These are phyloP conservation scores for Leishmania braziliensis DNA, from an alignment of 208 protist genomes.

Conservation along the genomic window DNA sequence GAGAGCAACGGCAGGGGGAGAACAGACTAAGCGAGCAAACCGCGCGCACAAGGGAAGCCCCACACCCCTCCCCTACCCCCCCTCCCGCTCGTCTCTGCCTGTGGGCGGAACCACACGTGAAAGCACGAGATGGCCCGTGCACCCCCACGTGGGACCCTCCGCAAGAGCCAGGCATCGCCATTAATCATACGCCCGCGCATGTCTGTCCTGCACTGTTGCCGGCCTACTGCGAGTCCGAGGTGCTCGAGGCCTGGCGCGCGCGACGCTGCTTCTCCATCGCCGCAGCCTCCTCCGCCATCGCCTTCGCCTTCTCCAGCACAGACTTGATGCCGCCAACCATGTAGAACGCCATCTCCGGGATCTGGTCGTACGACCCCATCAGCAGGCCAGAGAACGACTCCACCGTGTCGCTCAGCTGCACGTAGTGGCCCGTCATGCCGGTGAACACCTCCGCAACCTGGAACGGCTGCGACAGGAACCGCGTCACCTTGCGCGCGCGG, in stretches of 20 bases:
- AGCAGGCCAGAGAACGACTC: slow-evolving; percentile 94
- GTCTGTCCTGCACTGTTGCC: neutral
- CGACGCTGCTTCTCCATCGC: slow-evolving; percentile 68
- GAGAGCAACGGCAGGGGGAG: too few species aligned
- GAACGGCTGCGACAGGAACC: slow-evolving; percentile 99
- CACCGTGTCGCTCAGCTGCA: slow-evolving; percentile 94
- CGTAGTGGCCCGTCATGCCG: slow-evolving; percentile 95
- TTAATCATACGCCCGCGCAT: neutral
- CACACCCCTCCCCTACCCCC: neutral
- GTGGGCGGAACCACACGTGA: neutral
- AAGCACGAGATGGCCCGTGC: neutral
- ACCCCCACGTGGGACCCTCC: neutral
- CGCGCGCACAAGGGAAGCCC: neutral
- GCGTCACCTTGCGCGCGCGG: slow-evolving; percentile 90
- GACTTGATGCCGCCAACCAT: slow-evolving; percentile 97
- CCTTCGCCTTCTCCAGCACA: slow-evolving; percentile 93
- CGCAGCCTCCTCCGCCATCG: slow-evolving; percentile 84
- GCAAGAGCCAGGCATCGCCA: neutral
- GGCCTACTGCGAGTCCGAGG: slow-evolving; percentile 17
- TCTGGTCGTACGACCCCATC: slow-evolving; percentile 95
- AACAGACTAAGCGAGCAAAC: too few species aligned
- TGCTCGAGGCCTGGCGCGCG: slow-evolving; percentile 43
- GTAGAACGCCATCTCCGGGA: slow-evolving; percentile 98
- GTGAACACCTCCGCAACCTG: slow-evolving; percentile 98
- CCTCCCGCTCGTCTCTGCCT: neutral